Evolutionary conservation across 1,284 basidiomycete species (phyloP).

Genomic region (Phylloboletellus chloephorus): DNA sequence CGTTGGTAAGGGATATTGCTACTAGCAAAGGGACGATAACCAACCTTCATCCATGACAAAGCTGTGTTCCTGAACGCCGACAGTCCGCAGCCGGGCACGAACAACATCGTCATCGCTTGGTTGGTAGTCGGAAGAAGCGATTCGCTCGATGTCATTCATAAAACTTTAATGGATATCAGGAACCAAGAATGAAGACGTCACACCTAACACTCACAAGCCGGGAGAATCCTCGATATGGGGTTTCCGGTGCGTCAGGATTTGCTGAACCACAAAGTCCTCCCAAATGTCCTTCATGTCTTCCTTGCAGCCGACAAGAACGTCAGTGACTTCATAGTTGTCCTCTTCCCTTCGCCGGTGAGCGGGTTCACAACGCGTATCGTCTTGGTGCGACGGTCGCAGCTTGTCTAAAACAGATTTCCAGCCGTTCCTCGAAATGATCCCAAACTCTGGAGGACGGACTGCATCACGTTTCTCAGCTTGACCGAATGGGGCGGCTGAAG

Average conservation of each 20-base stretch:
- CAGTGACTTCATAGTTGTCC: constrained; percentile 48
- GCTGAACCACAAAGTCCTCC: constrained; percentile 53
- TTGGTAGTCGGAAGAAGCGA: constrained; percentile 52
- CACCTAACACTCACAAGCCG: constrained; percentile 53
- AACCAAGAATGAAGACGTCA: constrained; percentile 1
- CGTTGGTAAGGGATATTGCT: background rate
- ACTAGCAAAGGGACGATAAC: constrained; percentile 14
- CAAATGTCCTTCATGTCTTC: constrained; percentile 64
- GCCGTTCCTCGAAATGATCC: constrained; percentile 52
- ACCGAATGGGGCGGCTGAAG: constrained; percentile 37
- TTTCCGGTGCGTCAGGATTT: constrained; percentile 47
- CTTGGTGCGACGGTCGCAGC: constrained; percentile 30
- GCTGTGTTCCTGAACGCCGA: constrained; percentile 69
- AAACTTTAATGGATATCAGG: constrained; percentile 34
- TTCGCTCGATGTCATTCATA: constrained; percentile 59
- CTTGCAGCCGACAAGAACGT: constrained; percentile 52
- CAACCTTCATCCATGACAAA: constrained; percentile 63
- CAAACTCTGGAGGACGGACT: constrained; percentile 40
- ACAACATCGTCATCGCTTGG: constrained; percentile 70
- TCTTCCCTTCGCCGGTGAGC: constrained; percentile 36
- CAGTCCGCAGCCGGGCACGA: constrained; percentile 61
- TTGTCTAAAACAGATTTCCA: constrained; percentile 57
- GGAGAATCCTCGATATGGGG: constrained; percentile 57
- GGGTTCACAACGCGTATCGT: constrained; percentile 10
- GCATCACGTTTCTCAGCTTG: background rate